phyloP scores from a whole-genome alignment of 1,139 yeast species.

The Pichia sp. region DNA sequence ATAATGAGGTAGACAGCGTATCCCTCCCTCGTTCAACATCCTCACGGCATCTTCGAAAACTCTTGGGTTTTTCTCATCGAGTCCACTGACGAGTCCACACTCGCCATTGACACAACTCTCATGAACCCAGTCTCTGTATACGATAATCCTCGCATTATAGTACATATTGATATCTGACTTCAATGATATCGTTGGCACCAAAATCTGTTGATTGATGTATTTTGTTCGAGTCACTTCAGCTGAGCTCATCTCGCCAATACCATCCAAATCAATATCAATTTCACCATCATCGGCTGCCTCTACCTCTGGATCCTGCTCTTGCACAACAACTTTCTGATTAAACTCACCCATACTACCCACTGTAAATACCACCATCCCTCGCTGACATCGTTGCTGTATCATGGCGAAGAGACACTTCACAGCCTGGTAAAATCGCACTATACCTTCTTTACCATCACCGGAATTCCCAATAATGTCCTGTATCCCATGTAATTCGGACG shows the following conservation, averaged over 20 bases:
- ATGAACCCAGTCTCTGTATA: conserved; percentile 25
- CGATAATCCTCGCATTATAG: conserved; percentile 21
- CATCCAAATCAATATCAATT: background rate
- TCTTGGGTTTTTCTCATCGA: no score
- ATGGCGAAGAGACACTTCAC: no score
- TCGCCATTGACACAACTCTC: conserved; percentile 5
- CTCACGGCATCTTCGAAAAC: conserved; percentile 8
- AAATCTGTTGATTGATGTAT: conserved; percentile 19
- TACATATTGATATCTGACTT: conserved; percentile 20
- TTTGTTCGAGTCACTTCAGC: background rate
- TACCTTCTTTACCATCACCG: no score
- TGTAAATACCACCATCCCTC: conserved; percentile 14
- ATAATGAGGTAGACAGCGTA: conserved; percentile 13
- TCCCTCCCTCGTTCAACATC: conserved; percentile 2
- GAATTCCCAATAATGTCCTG: no score
- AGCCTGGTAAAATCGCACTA: no score
- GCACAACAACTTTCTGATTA: conserved; percentile 15
- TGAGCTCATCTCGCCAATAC: background rate
- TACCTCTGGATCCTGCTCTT: background rate
- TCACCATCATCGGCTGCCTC: background rate
- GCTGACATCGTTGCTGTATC: no score
- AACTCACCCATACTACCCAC: conserved; percentile 20
- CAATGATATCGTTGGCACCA: conserved; percentile 24
- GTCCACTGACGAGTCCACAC: no score
- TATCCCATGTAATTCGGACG: no score